Conservation (phyloP, 352 stramenopile species). For the Globisporangium uncinulatum region DNA sequence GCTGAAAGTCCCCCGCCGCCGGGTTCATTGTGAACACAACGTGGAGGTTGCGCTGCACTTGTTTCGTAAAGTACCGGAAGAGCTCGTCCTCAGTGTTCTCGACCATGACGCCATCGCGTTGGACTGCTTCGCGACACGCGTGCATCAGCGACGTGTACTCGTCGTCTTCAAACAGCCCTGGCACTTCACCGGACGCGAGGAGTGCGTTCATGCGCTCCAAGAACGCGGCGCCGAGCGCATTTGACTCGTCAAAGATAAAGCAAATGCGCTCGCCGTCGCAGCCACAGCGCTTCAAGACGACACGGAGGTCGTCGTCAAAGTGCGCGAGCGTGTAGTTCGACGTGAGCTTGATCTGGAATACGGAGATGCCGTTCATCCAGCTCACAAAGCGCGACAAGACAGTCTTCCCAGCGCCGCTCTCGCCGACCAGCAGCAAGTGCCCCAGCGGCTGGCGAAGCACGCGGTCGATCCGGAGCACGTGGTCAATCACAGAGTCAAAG, state of each 20-base stretch:
- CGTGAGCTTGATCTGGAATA: conserved; percentile 99
- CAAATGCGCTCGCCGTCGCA: conserved; percentile 99
- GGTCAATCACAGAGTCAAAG: conserved; percentile 99
- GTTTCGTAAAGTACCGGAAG: conserved; percentile 95
- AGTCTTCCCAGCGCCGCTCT: conserved; percentile 98
- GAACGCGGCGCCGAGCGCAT: conserved; percentile 97
- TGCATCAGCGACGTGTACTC: conserved; percentile 98
- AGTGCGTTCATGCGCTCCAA: conserved; percentile 99
- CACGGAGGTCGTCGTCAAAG: conserved; percentile 99
- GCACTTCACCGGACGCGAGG: conserved; percentile 98
- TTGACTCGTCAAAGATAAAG: conserved; percentile 99
- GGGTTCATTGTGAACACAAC: conserved; percentile 99
- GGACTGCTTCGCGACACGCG: conserved; percentile 92
- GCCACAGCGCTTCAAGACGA: conserved; percentile 96
- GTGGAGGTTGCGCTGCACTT: conserved; percentile 99
- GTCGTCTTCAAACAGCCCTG: conserved; percentile 99
- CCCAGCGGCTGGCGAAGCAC: conserved; percentile 98
- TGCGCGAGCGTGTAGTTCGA: conserved; percentile 98
- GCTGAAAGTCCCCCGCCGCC: conserved; percentile 94
- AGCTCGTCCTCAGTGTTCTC: conserved; percentile 94
- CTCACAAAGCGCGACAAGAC: conserved; percentile 99
- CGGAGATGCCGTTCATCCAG: conserved; percentile 99
- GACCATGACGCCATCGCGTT: conserved; percentile 84
- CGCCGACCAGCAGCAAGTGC: conserved; percentile 97
- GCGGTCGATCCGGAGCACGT: conserved; percentile 97